These are phyloP conservation scores for Syncephalastrum sp. DNA, from an alignment of 371 early-diverging fungal genomes.

Conservation along the genomic window DNA sequence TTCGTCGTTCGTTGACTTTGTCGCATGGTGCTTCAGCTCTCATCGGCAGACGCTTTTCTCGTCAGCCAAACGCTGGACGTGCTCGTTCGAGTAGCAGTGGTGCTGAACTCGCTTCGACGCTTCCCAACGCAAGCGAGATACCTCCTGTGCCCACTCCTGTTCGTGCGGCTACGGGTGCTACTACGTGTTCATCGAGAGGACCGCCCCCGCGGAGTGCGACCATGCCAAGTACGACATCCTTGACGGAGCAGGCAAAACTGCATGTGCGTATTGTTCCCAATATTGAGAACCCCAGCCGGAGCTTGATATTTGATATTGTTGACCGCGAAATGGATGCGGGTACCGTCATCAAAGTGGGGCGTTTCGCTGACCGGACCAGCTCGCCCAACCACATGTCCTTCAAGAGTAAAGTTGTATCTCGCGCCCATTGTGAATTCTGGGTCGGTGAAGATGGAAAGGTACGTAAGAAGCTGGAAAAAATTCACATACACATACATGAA, in stretches of 20 bases:
- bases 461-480: neutral
- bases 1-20: conserved; percentile 14
- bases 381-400: conserved; percentile 77
- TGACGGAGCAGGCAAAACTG: conserved; percentile 1
- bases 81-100: conserved; percentile 3
- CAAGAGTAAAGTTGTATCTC: conserved; percentile 92
- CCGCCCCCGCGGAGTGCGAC: conserved; percentile 4
- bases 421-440: conserved; percentile 93
- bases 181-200: neutral
- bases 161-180: neutral
- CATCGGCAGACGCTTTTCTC: conserved; percentile 12
- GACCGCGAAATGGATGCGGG: conserved; percentile 76
- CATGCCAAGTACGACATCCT: neutral
- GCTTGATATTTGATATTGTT: conserved; percentile 79
- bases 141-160: neutral
- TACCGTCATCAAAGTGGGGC: conserved; percentile 72
- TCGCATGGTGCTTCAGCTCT: conserved; percentile 17
- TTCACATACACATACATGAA: conserved; percentile 4
- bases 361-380: conserved; percentile 73
- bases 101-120: neutral
- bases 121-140: neutral
- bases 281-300: conserved; percentile 69
- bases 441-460: conserved; percentile 56
- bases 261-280: conserved; percentile 81
- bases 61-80: conserved; percentile 6